These are phyloP conservation scores for Boletus huronensis DNA, from an alignment of 768 basidiomycete genomes.

Conservation along the genomic window DNA sequence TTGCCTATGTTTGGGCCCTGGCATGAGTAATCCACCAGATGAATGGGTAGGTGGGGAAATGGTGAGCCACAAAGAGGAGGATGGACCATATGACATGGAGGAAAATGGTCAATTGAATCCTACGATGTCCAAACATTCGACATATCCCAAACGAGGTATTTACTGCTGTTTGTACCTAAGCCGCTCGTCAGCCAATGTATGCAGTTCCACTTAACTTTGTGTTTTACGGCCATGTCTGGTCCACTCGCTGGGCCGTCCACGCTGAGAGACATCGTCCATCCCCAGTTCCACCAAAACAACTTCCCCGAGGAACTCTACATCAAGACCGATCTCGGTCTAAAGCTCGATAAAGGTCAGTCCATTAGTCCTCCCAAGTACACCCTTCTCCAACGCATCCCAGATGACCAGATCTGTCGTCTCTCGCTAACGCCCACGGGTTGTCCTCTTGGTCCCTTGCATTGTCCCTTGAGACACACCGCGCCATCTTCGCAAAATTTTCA, in stretches of 20 bases:
- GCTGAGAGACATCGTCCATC: constrained; percentile 69
- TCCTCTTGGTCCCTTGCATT: constrained; percentile 87
- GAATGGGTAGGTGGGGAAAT: too few species aligned
- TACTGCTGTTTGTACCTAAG: neutral
- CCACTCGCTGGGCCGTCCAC: constrained; percentile 56
- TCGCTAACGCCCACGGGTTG: constrained; percentile 79
- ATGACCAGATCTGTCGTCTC: constrained; percentile 91
- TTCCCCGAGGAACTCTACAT: constrained; percentile 77
- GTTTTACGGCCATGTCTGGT: constrained; percentile 32
- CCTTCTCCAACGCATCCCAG: constrained; percentile 38
- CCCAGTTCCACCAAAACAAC: constrained; percentile 94
- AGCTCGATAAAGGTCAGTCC: constrained; percentile 81
- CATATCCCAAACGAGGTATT: neutral
- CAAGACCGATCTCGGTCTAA: constrained; percentile 79
- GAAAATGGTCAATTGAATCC: too few species aligned
- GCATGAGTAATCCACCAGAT: too few species aligned
- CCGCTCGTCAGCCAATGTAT: neutral
- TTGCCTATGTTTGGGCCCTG: too few species aligned
- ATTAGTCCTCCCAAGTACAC: neutral
- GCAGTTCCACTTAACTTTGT: neutral
- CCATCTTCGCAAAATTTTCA: constrained; percentile 90
- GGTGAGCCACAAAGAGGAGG: too few species aligned
- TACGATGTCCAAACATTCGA: too few species aligned
- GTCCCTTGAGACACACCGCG: constrained; percentile 87
- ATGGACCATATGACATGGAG: too few species aligned